Base-by-base conservation (phyloP, 305 asterid species). In the Euphrasia arctica region DNA sequence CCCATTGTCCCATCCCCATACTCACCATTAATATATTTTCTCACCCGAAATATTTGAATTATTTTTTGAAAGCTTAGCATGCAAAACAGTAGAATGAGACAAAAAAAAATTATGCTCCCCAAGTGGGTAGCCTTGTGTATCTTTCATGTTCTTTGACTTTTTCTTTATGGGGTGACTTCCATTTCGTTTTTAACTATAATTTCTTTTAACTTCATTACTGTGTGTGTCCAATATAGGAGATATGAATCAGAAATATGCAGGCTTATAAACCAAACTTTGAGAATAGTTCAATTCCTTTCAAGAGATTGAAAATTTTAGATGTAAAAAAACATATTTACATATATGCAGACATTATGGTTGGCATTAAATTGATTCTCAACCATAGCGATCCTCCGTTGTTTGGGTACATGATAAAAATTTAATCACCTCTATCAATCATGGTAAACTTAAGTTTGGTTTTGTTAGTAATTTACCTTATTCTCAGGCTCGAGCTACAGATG, bases 401-500 rank as follows among this genome's bases (percentile, higher is more conserved):
- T 39, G 11, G 43, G 11, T 1, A 8, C 43, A 8, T 7, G 3
- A 10, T 39, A 7, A 39, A 39, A 39, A 39, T 1, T 36, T 8
- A 39, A 39, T 39, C 43, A 1, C 3, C 9, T 36, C 42, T 36
- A 36, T 36, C 9, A 36, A 39, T 6, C 9, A 36, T 36, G 43
- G 9, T 36, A 7, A 49, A 39, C 41, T 22, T 59, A 13, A 61
- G 70, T 32, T 65, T 65, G 42, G 8, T 34, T 34, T 36, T 1
- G 45, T 28, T 34, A 49, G 43, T 45, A 9, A 54, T 63, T 45
- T 43, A 43, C 62, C 32, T 75, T 60, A 56, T 58, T 66, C 64
- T 45, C 80, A 89, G 95, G 90, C 80, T 64, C 83, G 81, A 68
- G 68, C 77, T 67, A 72, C 92, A 22, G 90, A 80, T 76, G 84